Evolutionary conservation across 179 eudicot species (phyloP).

Genomic region (Corrigiola litoralis): DNA sequence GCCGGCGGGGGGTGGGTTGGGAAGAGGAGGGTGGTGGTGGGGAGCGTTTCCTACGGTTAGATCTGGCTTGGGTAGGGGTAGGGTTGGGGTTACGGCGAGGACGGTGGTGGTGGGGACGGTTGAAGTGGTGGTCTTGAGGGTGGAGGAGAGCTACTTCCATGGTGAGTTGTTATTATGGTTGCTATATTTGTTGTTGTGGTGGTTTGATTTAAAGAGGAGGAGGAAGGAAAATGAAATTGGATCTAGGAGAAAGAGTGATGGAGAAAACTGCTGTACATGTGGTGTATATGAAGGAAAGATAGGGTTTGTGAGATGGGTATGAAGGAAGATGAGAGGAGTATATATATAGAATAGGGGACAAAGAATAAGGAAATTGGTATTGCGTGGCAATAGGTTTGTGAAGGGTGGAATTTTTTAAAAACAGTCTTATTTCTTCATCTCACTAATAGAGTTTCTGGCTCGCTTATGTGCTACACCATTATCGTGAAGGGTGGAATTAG

Average conservation of each 20-base stretch:
- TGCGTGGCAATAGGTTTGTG: constrained; percentile 18
- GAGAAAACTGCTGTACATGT: not conserved
- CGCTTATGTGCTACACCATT: too few relatives aligned
- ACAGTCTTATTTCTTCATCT: too few relatives aligned
- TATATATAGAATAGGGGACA: not conserved
- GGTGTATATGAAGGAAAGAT: not conserved
- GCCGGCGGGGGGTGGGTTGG: not conserved
- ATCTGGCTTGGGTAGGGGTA: constrained; percentile 15
- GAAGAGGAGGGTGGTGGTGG: constrained; percentile 6
- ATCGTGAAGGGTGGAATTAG: too few relatives aligned
- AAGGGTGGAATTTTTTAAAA: too few relatives aligned
- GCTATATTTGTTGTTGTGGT: too few relatives aligned
- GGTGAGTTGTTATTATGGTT: too few relatives aligned
- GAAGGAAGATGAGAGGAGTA: not conserved
- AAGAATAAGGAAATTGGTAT: not conserved
- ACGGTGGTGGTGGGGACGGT: constrained; percentile 5
- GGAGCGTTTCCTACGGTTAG: constrained; percentile 20
- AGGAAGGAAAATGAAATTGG: too few relatives aligned
- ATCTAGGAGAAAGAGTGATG: not conserved
- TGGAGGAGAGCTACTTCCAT: constrained; percentile 27
- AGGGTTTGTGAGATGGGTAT: not conserved
- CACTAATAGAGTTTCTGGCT: too few relatives aligned
- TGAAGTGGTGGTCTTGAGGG: constrained; percentile 17
- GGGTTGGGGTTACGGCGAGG: constrained; percentile 21
- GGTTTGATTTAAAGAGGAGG: too few relatives aligned